Base-by-base conservation (phyloP, 2,329 filamentous ascomycete genomes). In the Fusarium mexicanum region DNA sequence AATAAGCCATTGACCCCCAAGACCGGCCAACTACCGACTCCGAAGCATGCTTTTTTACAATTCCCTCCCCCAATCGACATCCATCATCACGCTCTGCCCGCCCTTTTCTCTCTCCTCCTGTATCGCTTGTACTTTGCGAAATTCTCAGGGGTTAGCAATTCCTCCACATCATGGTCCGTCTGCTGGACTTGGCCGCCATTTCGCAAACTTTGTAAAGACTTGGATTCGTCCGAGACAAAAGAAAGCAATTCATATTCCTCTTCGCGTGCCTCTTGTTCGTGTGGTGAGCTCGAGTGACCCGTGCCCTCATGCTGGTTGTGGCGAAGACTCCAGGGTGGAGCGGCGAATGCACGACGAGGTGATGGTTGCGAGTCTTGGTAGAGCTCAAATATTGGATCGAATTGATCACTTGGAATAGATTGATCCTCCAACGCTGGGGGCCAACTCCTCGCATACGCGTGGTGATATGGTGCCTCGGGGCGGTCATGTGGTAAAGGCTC, bases 261-360 rank as follows among this genome's bases (percentile, higher is more conserved):
- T 35, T 16, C 0, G 2, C 0, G 6, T 35, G 14, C 6, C 14
- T 8, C 33, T 8, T 35, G 33, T 35, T 35, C 33, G 33, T 35
- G 6, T 3, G 0, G 33, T 0, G 33, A 35, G 33, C 0, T 16
- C 2, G 33, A 35, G 33, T 35, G 14, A 0, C 33, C 33, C 33
- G 6, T 14, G 16, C 16, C 41, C n/a, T 18, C n/a, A 44, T 2
- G n/a, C 41, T 44, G 41, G 41, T 44, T 44, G 0, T 1, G 16
- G 4, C 16, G 41, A 11, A n/a, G 6, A 10, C 1, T 1, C 41
- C n/a, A 5, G 0, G n/a, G n/a, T 10, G 4, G 22, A 43, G 3
- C n/a, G 16, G 16, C 41, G 9, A 5, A 24, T 43, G 9, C 0
- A 43, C n/a, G n/a, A 11, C n/a, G 5, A 4, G n/a, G 17, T 18